phyloP scores from a whole-genome alignment of 1,284 basidiomycete species.

The Marasmius fiardii region DNA sequence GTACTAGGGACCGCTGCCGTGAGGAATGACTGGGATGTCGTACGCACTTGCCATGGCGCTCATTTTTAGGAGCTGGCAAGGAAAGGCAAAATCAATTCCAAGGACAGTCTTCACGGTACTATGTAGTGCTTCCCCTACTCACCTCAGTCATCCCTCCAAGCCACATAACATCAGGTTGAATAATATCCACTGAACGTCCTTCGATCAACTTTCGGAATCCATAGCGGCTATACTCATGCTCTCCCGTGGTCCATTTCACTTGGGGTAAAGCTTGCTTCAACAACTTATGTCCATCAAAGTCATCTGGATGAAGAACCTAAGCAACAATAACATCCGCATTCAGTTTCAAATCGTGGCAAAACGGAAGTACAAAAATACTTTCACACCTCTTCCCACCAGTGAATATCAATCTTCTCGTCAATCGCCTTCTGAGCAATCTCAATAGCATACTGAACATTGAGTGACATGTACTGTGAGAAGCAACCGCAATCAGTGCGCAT shows the following conservation, averaged over 20 bases:
- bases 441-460: constrained; percentile 43
- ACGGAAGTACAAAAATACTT: constrained; percentile 35
- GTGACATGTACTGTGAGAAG: constrained; percentile 35
- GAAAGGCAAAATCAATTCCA: background rate
- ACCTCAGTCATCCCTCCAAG: constrained; percentile 45
- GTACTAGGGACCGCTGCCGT: constrained; percentile 39
- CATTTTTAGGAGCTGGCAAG: constrained; percentile 38
- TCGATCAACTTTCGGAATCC: constrained; percentile 52
- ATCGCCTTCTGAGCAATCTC: constrained; percentile 40
- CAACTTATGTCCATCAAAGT: constrained; percentile 40
- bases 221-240: constrained; percentile 50
- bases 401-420: constrained; percentile 40
- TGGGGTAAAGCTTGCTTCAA: constrained; percentile 41
- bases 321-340: constrained; percentile 15
- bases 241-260: constrained; percentile 50
- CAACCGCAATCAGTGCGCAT: background rate
- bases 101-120: background rate
- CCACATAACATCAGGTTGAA: constrained; percentile 48
- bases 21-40: constrained; percentile 51
- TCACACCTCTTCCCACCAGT: constrained; percentile 53
- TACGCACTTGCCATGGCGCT: constrained; percentile 37
- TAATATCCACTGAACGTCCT: constrained; percentile 41
- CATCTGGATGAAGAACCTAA: constrained; percentile 30
- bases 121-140: background rate
- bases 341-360: constrained; percentile 34